Conservation (phyloP, 108 stramenopile species). For the Nannochloropsis salina region DNA sequence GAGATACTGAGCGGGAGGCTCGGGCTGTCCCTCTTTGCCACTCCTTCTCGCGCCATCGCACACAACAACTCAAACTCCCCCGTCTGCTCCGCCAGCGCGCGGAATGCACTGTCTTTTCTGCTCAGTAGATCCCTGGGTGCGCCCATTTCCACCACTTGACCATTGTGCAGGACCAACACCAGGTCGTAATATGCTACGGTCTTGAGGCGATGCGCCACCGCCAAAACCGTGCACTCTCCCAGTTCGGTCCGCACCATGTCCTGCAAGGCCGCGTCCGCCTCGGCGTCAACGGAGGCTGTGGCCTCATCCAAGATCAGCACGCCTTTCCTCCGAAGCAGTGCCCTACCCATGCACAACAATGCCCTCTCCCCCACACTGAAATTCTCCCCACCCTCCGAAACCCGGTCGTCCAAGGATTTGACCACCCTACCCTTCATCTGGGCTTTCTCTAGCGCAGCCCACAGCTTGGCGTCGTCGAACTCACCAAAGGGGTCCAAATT, state of each 20-base stretch:
- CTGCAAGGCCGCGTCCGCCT: conserved; percentile 41
- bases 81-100: conserved; percentile 38
- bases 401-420: conserved; percentile 23
- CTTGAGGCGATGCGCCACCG: conserved; percentile 51
- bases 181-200: conserved; percentile 53
- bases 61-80: conserved; percentile 36
- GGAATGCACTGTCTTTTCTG: conserved; percentile 32
- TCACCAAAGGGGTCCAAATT: conserved; percentile 86
- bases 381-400: conserved; percentile 74
- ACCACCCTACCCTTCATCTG: conserved; percentile 35
- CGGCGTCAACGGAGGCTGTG: conserved; percentile 75
- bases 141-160: conserved; percentile 34
- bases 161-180: conserved; percentile 44
- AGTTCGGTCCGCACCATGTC: conserved; percentile 37
- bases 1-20: no score
- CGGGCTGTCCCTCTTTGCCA: no score
- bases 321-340: conserved; percentile 61
- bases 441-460: conserved; percentile 43
- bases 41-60: conserved; percentile 20
- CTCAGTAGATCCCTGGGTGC: conserved; percentile 32
- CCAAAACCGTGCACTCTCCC: conserved; percentile 50
- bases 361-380: conserved; percentile 81
- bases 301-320: conserved; percentile 86
- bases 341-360: conserved; percentile 81
- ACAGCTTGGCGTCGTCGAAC: conserved; percentile 37